These are phyloP conservation scores for Podila verticillata DNA, from an alignment of 192 early-diverging fungal genomes.

Conservation along the genomic window DNA sequence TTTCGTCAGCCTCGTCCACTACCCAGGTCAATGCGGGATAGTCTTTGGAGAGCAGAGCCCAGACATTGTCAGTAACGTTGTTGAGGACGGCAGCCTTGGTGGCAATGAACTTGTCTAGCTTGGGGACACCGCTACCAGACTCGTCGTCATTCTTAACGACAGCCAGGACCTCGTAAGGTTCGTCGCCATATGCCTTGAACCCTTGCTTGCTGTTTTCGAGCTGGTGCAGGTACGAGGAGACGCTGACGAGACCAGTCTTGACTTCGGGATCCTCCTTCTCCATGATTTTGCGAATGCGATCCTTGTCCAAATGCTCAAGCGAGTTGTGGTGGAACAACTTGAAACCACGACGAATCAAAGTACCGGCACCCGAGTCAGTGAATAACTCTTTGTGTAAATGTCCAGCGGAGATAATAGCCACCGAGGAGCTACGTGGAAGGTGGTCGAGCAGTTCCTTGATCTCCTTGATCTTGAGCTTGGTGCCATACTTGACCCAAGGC, in stretches of 20 bases:
- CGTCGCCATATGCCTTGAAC: constrained; percentile 90
- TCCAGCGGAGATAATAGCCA: constrained; percentile 98
- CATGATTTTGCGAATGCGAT: constrained; percentile 83
- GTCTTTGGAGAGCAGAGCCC: constrained; percentile 89
- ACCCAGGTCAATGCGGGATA: constrained; percentile 86
- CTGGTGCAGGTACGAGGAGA: constrained; percentile 77
- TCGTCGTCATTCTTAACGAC: constrained; percentile 70
- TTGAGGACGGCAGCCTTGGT: constrained; percentile 89
- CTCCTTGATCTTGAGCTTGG: constrained; percentile 97
- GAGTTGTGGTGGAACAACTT: constrained; percentile 79
- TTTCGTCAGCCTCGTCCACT: constrained; percentile 76
- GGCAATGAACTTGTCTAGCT: constrained; percentile 92
- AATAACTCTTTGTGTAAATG: constrained; percentile 99
- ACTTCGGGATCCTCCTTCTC: constrained; percentile 78
- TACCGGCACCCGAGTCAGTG: constrained; percentile 97
- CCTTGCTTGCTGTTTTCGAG: constrained; percentile 66
- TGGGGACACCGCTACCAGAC: constrained; percentile 59
- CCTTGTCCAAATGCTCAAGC: constrained; percentile 77
- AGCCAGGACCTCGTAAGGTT: constrained; percentile 92
- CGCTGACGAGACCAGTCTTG: constrained; percentile 69
- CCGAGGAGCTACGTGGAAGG: constrained; percentile 96
- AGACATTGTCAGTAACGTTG: constrained; percentile 97
- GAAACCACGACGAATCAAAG: constrained; percentile 96
- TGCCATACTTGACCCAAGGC: constrained; percentile 97
- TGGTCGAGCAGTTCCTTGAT: constrained; percentile 97